Evolutionary conservation across 192 early-diverging fungal genomes (phyloP).

Genomic region (Phlyctochytrium bullatum): DNA sequence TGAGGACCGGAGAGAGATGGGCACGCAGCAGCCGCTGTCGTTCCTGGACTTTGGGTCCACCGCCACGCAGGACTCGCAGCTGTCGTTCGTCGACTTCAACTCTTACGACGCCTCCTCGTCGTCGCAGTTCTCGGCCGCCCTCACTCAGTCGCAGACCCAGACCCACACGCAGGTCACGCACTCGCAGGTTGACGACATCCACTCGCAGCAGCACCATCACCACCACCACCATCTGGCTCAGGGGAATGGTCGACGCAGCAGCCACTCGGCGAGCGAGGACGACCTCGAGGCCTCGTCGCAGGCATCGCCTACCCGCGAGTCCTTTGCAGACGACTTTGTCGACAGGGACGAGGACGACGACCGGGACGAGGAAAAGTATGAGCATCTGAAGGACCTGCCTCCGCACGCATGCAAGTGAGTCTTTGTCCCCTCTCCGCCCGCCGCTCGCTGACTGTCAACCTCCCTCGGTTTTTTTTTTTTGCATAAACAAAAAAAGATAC

Average conservation of each 20-base stretch:
- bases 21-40: too few relatives aligned
- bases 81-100: background rate
- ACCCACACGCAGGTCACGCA: background rate
- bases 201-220: too few relatives aligned
- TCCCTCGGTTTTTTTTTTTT: constrained; percentile 3
- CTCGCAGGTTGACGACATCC: too few relatives aligned
- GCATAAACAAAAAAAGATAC: constrained; percentile 60
- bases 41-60: background rate
- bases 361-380: constrained; percentile 10
- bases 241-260: background rate
- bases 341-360: constrained; percentile 15
- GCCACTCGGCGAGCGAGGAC: background rate
- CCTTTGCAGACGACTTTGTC: constrained; percentile 3
- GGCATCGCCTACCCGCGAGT: background rate
- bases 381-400: constrained; percentile 58
- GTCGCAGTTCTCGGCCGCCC: background rate
- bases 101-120: too few relatives aligned
- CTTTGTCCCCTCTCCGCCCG: too few relatives aligned
- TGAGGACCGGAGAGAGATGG: too few relatives aligned
- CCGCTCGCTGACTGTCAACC: background rate
- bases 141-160: constrained; percentile 13
- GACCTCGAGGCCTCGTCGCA: background rate
- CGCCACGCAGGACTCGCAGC: background rate
- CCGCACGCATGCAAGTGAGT: constrained; percentile 72
- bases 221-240: too few relatives aligned